phyloP scores from a whole-genome alignment of 2,329 filamentous ascomycete genomes.

The Fusarium sp. region DNA sequence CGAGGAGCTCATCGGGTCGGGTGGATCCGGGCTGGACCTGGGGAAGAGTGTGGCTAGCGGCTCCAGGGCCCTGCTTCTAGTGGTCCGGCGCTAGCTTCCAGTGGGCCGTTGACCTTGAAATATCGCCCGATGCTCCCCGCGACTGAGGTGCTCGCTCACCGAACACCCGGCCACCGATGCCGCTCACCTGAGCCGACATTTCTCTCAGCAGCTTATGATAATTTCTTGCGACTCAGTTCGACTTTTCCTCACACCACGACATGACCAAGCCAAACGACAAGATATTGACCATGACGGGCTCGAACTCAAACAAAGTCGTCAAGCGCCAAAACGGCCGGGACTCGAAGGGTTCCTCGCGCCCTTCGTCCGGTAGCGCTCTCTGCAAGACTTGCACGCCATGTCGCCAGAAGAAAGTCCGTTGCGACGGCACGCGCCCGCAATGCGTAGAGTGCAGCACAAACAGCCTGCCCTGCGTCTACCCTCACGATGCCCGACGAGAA shows the following conservation, averaged over 20 bases:
- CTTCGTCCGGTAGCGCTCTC: constrained; percentile 44
- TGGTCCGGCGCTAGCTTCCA: constrained; percentile 32
- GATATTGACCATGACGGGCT: constrained; percentile 35
- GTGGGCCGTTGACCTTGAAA: constrained; percentile 43
- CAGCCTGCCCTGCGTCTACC: constrained; percentile 51
- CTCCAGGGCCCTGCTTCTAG: constrained; percentile 32
- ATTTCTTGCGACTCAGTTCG: not conserved
- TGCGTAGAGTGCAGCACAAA: constrained; percentile 51
- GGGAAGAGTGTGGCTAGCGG: constrained; percentile 32
- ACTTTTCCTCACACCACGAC: too few relatives aligned
- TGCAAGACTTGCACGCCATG: constrained; percentile 55
- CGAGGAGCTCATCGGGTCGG: constrained; percentile 38
- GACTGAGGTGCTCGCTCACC: constrained; percentile 12
- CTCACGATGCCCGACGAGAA: constrained; percentile 53
- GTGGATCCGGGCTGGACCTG: constrained; percentile 43
- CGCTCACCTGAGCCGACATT: constrained; percentile 39
- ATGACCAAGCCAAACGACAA: too few relatives aligned
- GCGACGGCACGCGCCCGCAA: constrained; percentile 52
- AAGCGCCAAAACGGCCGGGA: constrained; percentile 41
- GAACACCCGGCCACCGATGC: constrained; percentile 41
- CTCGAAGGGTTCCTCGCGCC: constrained; percentile 38
- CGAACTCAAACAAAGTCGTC: constrained; percentile 45
- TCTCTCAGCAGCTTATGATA: constrained; percentile 13
- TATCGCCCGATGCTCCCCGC: constrained; percentile 41
- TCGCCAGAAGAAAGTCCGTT: constrained; percentile 55